Evolutionary conservation across 805 yeast genomes (phyloP).

Genomic region (Sugiyamaella smithiae): DNA sequence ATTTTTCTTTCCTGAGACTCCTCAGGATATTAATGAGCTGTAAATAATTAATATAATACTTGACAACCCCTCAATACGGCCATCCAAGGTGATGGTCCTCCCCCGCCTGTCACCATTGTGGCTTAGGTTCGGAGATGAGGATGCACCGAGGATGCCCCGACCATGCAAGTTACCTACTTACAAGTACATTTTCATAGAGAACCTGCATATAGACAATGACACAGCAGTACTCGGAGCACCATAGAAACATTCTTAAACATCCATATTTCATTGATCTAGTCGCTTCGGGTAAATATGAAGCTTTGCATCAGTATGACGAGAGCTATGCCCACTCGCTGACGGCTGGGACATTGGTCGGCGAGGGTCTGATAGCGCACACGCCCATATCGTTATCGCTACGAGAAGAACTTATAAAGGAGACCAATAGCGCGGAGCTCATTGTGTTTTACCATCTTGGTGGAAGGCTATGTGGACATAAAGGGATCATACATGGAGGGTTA

Average conservation of each 20-base stretch:
- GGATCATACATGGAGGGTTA: constrained; percentile 83
- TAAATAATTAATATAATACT: too few species aligned
- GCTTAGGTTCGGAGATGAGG: too few species aligned
- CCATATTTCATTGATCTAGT: constrained; percentile 23
- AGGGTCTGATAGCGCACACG: constrained; percentile 22
- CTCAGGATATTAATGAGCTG: constrained; percentile 8
- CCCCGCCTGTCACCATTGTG: too few species aligned
- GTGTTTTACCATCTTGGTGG: constrained; percentile 72
- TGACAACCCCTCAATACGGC: too few species aligned
- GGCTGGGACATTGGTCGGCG: constrained; percentile 24
- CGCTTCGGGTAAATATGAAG: constrained; percentile 21
- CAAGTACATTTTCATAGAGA: too few species aligned
- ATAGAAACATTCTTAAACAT: constrained; percentile 19
- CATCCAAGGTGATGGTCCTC: too few species aligned
- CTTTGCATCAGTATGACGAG: constrained; percentile 21
- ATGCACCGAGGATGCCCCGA: too few species aligned
- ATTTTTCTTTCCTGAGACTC: constrained; percentile 47
- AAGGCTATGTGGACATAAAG: constrained; percentile 62
- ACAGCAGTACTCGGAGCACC: constrained; percentile 17
- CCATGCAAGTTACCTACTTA: too few species aligned
- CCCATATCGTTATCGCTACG: constrained; percentile 23
- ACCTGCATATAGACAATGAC: too few species aligned
- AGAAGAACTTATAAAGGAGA: constrained; percentile 17
- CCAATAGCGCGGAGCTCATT: constrained; percentile 41
- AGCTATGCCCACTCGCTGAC: constrained; percentile 23